Percentiles rank a stretch among this genome's conserved stretches.
Conservation (phyloP, 2,329 filamentous ascomycete genomes). For the Fonsecaea erecta region DNA sequence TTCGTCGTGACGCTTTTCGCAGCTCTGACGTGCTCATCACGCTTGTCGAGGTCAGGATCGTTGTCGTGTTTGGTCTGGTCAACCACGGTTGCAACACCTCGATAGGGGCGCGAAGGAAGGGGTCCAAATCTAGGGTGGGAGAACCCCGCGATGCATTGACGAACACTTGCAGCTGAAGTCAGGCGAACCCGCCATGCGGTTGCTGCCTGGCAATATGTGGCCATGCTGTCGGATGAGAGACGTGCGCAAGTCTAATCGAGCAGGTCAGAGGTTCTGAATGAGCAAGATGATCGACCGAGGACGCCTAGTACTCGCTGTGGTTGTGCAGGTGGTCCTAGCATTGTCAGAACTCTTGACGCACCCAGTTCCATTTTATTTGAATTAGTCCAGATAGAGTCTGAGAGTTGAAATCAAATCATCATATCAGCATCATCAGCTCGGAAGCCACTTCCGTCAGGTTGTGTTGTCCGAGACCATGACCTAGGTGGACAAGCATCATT, state of each 20-base stretch:
- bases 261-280: not conserved
- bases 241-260: not conserved
- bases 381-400: not conserved
- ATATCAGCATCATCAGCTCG: constrained; percentile 8
- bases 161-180: not conserved
- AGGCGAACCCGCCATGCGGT: not conserved
- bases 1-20: constrained; percentile 3
- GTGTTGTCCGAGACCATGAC: not conserved
- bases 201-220: not conserved
- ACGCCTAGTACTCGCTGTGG: not conserved
- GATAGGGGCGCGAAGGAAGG: not conserved
- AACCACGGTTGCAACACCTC: not conserved
- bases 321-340: not conserved
- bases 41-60: constrained; percentile 9
- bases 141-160: not conserved
- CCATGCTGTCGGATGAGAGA: not conserved
- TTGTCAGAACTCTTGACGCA: not conserved
- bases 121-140: not conserved
- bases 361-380: not conserved
- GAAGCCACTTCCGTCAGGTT: constrained; percentile 1
- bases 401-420: not conserved
- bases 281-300: not conserved
- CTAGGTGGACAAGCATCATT: not conserved
- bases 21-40: constrained; percentile 3
- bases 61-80: constrained; percentile 21